Conservation (phyloP, 1,139 yeast species). For the Blastobotrys ciferrii region DNA sequence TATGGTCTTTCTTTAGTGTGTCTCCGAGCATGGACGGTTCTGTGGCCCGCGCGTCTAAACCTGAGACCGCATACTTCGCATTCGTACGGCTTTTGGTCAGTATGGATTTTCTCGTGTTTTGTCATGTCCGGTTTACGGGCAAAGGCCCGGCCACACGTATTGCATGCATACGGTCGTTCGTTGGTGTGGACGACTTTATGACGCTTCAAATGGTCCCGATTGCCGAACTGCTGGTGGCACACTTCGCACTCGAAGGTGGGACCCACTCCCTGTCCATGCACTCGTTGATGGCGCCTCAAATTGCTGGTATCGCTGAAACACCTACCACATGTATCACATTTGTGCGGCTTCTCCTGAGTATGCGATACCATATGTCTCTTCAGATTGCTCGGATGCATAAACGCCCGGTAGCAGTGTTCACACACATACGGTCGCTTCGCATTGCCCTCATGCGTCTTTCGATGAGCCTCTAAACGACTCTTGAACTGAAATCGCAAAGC, state of each 20-base stretch:
- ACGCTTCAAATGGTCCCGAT: not conserved
- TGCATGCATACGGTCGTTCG: constrained; percentile 1
- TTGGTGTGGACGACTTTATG: constrained; percentile 2
- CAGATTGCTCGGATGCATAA: constrained; percentile 7
- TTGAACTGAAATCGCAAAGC: not conserved
- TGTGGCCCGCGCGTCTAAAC: constrained; percentile 2
- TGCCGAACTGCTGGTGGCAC: not conserved
- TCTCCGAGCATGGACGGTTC: not conserved
- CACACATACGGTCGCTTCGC: constrained; percentile 1
- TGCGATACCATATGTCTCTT: constrained; percentile 2
- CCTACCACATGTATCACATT: not conserved
- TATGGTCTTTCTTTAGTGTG: constrained; percentile 3
- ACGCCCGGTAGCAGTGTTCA: not conserved
- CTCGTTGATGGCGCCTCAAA: constrained; percentile 4
- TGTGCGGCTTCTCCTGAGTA: not conserved
- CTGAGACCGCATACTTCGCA: not conserved
- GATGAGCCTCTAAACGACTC: constrained; percentile 3
- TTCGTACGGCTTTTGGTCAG: not conserved
- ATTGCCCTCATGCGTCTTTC: constrained; percentile 1
- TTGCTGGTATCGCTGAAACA: not conserved
- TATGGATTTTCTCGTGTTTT: constrained; percentile 4
- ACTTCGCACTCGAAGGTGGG: not conserved
- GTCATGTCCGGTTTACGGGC: constrained; percentile 3
- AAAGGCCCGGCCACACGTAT: not conserved
- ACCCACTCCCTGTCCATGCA: not conserved